Base-by-base conservation (phyloP, 345 rosid genomes). In the Isatis tinctoria region DNA sequence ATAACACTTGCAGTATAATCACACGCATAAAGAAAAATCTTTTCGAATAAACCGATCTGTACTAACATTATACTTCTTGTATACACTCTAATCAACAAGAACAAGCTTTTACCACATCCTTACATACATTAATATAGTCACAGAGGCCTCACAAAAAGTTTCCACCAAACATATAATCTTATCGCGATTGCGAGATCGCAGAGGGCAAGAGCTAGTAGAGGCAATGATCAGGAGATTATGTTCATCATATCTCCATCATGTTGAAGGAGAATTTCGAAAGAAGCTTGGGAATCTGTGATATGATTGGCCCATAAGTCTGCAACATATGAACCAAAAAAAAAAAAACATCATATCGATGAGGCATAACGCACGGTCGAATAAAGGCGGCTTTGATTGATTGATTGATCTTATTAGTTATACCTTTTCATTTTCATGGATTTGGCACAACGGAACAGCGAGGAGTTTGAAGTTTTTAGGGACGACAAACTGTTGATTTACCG, bases 361-460 rank as follows among this genome's bases (percentile, higher is more conserved):
- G 7, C 2, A 45, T 4, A 17, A 39, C 13, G 26, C 6, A 2
- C 0, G 9, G 3, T 12, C 17, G 2, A 26, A n/a, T 58, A 57
- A 57, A 44, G n/a, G 35, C 26, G 13, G 76, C 2, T 62, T 43
- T 43, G 20, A 44, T 44, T 13, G 26, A 32, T 45, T 27, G 12
- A 39, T 35, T 33, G 47, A 47, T 35, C 18, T 45, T 59, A 1
- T 16, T n/a, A 36, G 60, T 36, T 47, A 10, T 60, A 59, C 97
- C 96, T 88, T 85, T 37, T 80, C 84, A 68, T 91, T 89, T 51
- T 84, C 95, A 30, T 85, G 88, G 74, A 94, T 47, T 77, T 89
- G 91, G 80, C 86, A 86, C 70, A 94, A 72, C 0, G 97, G 96
- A 67, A 94, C 93, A 10, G 93, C 96, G 10, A 94, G 91, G 83